phyloP scores from a whole-genome alignment of 2,329 filamentous ascomycete species.

The Metarhizium guizhouense region DNA sequence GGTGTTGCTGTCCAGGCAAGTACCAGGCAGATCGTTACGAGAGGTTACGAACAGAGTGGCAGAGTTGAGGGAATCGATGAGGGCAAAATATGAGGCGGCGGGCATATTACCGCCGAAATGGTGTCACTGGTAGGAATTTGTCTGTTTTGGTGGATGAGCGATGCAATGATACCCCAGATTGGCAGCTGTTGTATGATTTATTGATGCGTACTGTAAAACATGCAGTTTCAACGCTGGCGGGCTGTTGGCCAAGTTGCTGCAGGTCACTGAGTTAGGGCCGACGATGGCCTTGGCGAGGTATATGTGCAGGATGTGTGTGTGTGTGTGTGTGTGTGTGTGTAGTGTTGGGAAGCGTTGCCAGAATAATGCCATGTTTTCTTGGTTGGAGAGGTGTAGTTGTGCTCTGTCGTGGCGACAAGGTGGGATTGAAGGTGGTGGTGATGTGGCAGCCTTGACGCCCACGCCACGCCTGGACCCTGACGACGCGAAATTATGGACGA shows the following conservation, averaged over 20 bases:
- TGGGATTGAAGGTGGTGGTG: no score
- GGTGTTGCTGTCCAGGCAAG: conserved; percentile 4
- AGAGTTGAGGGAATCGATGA: conserved; percentile 13
- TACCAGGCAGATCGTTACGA: conserved; percentile 10
- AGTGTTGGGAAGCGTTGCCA: no score
- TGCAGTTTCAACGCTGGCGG: background rate
- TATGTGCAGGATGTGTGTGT: no score
- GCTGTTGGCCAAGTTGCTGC: background rate
- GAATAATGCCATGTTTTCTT: no score
- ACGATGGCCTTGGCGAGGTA: no score
- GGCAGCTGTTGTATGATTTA: background rate
- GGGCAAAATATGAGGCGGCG: conserved; percentile 11
- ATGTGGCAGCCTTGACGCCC: no score
- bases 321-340: no score
- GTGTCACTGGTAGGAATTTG: conserved; percentile 10
- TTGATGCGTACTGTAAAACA: background rate
- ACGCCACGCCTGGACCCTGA: no score
- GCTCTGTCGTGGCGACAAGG: no score
- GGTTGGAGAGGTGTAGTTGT: no score
- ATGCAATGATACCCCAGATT: background rate
- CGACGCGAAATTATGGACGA: no score
- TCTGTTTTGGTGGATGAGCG: background rate
- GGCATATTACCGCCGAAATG: conserved; percentile 15
- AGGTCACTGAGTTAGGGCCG: no score
- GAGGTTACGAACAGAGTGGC: conserved; percentile 14